A percentile compares a stretch with the other conserved stretches of the same genome.
These are phyloP conservation scores for Ophiobolus disseminans DNA, from an alignment of 2,329 filamentous ascomycete species.

Conservation along the genomic window DNA sequence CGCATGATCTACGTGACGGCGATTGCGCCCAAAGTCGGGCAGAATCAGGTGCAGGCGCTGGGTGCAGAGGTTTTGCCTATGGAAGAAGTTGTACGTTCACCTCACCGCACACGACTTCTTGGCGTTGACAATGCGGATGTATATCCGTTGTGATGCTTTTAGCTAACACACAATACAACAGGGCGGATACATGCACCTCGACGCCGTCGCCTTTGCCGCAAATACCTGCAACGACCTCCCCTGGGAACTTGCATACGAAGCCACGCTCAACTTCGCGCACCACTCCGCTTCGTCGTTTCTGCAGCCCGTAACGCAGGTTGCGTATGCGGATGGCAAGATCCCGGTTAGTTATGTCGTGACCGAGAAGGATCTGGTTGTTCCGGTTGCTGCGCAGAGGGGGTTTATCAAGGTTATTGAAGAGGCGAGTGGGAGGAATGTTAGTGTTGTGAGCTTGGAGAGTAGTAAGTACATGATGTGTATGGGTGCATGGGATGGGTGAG, in stretches of 20 bases:
- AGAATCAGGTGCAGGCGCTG: conserved; percentile 14
- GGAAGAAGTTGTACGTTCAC: conserved; percentile 6
- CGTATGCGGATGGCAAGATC: conserved; percentile 50
- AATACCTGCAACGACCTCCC: conserved; percentile 25
- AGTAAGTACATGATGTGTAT: no score
- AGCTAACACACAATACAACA: not conserved
- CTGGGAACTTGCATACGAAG: conserved; percentile 23
- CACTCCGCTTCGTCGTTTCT: conserved; percentile 48
- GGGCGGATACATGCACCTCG: conserved; percentile 25
- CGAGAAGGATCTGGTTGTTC: conserved; percentile 44
- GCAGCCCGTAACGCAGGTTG: conserved; percentile 43
- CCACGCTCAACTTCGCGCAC: conserved; percentile 15
- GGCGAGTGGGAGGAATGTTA: conserved; percentile 43
- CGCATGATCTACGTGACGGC: conserved; percentile 24
- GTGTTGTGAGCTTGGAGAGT: conserved; percentile 46
- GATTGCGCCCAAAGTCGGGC: conserved; percentile 16
- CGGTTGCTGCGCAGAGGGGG: conserved; percentile 35
- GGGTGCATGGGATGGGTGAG: no score
- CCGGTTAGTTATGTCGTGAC: conserved; percentile 51
- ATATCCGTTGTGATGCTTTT: no score
- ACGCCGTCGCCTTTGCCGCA: conserved; percentile 11
- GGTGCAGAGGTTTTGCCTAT: conserved; percentile 1
- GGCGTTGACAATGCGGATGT: not conserved
- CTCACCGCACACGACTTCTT: not conserved
- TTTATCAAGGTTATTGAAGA: conserved; percentile 45